Percentiles rank a stretch among this genome's conserved stretches.
phyloP scores from a whole-genome alignment of 2,329 filamentous ascomycete genomes.

The Epicoccum nigrum region DNA sequence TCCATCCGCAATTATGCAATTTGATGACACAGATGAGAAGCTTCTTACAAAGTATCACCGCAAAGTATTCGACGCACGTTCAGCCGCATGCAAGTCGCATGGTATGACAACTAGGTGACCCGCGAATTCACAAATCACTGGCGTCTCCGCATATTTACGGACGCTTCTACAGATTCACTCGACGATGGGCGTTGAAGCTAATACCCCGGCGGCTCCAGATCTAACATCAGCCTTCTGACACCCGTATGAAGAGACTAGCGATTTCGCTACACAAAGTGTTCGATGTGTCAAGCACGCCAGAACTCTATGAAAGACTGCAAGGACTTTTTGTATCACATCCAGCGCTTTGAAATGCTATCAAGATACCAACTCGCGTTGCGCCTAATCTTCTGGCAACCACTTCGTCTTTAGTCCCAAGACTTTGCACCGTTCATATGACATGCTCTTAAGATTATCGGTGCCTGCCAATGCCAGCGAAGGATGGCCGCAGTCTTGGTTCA shows the following conservation, averaged over 20 bases:
- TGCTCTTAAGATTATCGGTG: not conserved
- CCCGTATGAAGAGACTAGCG: slow-evolving; percentile 5
- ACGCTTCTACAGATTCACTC: not conserved
- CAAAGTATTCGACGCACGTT: no score
- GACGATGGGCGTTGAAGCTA: slow-evolving; percentile 1
- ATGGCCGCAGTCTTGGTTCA: slow-evolving; percentile 1
- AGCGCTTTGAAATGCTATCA: not conserved
- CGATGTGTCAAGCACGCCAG: slow-evolving; percentile 1
- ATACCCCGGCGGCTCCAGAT: slow-evolving; percentile 8
- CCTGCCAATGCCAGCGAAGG: slow-evolving; percentile 6
- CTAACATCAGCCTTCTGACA: slow-evolving; percentile 4
- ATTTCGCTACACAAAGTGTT: slow-evolving; percentile 4
- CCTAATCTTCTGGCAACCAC: not conserved
- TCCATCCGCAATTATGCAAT: not conserved
- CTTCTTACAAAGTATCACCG: no score
- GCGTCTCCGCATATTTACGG: not conserved
- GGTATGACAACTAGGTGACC: not conserved
- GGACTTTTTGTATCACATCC: not conserved
- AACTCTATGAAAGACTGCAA: not conserved
- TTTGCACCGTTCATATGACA: not conserved
- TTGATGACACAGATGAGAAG: no score
- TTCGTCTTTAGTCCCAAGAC: not conserved
- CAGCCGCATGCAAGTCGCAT: not conserved
- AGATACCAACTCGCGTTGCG: not conserved
- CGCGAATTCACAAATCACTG: not conserved